Conservation (phyloP, 495 filamentous ascomycete species). For the Hypoxylon intermedium region DNA sequence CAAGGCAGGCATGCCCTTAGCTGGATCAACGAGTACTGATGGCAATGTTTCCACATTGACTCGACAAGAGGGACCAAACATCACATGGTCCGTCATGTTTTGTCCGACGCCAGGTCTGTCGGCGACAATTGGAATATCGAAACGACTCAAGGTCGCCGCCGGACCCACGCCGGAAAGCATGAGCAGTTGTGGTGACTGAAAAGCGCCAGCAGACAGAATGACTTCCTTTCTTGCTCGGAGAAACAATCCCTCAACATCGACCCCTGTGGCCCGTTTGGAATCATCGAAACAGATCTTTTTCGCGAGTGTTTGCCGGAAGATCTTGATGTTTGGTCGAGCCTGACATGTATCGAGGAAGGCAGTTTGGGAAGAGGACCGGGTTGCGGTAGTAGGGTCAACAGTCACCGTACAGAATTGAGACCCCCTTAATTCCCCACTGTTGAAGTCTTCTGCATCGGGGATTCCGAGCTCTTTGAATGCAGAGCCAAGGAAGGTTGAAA, state of each 20-base stretch:
- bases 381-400: conserved; percentile 1
- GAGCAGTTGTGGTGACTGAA: conserved; percentile 55
- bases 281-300: conserved; percentile 7
- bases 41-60: conserved; percentile 52
- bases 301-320: conserved; percentile 1
- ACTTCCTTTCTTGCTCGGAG: conserved; percentile 53
- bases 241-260: neutral
- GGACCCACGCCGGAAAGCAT: conserved; percentile 54
- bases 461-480: conserved; percentile 10
- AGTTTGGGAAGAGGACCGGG: conserved; percentile 1
- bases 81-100: conserved; percentile 58
- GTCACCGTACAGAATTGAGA: neutral
- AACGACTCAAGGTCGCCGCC: conserved; percentile 35
- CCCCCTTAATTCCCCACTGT: neutral
- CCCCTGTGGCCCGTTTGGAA: neutral
- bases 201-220: conserved; percentile 54
- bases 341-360: neutral
- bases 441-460: conserved; percentile 1
- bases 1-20: conserved; percentile 27
- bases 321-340: conserved; percentile 7
- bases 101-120: conserved; percentile 60
- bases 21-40: conserved; percentile 48
- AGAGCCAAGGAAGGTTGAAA: neutral
- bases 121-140: conserved; percentile 48
- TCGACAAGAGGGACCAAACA: conserved; percentile 46